Base-by-base conservation (phyloP, 2,329 filamentous ascomycete genomes). In the Sarocladiaceae sp. region DNA sequence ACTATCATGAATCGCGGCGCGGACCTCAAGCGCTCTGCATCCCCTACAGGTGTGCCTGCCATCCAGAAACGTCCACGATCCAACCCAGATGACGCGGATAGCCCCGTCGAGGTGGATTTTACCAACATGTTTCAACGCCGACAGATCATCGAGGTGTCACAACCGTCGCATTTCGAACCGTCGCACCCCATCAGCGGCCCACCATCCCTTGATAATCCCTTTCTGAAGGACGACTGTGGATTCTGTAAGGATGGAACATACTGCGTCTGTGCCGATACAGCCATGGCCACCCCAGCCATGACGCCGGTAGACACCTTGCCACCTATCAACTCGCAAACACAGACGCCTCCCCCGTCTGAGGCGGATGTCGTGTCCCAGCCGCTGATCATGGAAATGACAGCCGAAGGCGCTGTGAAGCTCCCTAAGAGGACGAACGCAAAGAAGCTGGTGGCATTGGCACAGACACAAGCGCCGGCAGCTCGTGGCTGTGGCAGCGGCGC, bases 221-320 rank as follows among this genome's bases (percentile, higher is more conserved):
- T 69, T 10, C 69, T 75, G 4, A 74, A 78, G 49, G 86, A 91
- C 54, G 76, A 78, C 16, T 93, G 87, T 59, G 87, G 87, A 6
- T 93, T 93, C 65, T 93, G 87, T 63, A 79, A 83, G 49, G 85
- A 90, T 48, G 85, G 85, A 4, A 89, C 83, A 1, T 87, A 87
- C 54, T 93, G 87, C 57, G 80, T 89, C 51, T 93, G 87, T 61
- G 86, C 85, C 19, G 86, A 90, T 51, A 63, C 68, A 16, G 64
- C 68, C 19, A 58, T 68, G 49, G 61, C 59, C 9, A 64, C 62
- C 24, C 62, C 67, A 1, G 62, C 64, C 42, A 64, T 67, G 53
- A 62, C 66, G 11, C 60, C 61, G 2, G 57, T 66, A 12, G 65
- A 69, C 32, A 60, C 64, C 1, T 61, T 68, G 6, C 63, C 67